Conservation (phyloP, 2,329 filamentous ascomycete genomes). For the Monilinia polystroma region DNA sequence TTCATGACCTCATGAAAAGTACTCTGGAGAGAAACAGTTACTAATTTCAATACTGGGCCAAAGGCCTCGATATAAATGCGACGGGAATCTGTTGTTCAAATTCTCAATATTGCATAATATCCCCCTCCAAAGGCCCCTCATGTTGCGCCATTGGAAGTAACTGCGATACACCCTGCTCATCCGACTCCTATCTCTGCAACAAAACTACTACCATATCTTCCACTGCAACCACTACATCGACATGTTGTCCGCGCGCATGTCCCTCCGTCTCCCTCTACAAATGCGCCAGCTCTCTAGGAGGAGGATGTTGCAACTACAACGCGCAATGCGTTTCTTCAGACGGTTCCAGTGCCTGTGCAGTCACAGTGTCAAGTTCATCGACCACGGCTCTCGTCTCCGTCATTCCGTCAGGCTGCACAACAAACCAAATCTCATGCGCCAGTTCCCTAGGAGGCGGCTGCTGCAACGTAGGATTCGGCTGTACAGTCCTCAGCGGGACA, state of each 20-base stretch:
- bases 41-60: not conserved
- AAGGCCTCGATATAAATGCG: conserved; percentile 47
- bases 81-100: conserved; percentile 45
- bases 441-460: conserved; percentile 49
- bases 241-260: conserved; percentile 42
- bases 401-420: conserved; percentile 47
- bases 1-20: not conserved
- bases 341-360: conserved; percentile 39
- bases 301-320: conserved; percentile 50
- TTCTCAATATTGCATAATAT: conserved; percentile 48
- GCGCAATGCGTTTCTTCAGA: conserved; percentile 44
- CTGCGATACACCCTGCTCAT: conserved; percentile 44
- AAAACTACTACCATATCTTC: conserved; percentile 33
- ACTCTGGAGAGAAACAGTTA: too few species aligned
- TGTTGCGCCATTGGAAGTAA: conserved; percentile 47
- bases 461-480: conserved; percentile 48
- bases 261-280: conserved; percentile 35
- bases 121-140: conserved; percentile 38
- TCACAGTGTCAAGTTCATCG: conserved; percentile 25
- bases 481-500: conserved; percentile 43
- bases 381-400: conserved; percentile 34
- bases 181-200: conserved; percentile 38
- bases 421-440: conserved; percentile 47
- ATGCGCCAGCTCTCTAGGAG: conserved; percentile 41
- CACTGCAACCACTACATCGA: conserved; percentile 26